Evolutionary conservation across 1,284 basidiomycete genomes (phyloP), one percentile per base, ranked within the genome.

Genomic region (Ganoderma lingzhi): DNA sequence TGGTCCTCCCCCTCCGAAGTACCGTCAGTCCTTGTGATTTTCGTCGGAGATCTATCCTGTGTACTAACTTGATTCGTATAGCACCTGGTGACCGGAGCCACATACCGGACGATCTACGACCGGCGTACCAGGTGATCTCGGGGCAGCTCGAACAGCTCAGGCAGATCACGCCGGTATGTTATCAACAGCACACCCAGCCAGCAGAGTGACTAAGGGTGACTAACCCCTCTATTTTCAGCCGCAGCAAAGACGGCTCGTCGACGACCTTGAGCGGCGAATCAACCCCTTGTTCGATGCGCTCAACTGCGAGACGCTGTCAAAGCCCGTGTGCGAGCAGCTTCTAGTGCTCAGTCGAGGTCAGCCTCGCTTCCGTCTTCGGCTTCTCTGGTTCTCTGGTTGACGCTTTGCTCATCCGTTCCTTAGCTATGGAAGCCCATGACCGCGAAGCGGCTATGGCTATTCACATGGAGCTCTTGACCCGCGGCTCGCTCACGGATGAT

Each of bases 21-120:
- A 97, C 82, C 95, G 96, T 96, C 76, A 81, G 93, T 92, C 5
- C 35, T 55, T 44, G 66, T 56, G 62, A 23, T 60, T 37, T 28
- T 41, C 58, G 9, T 28, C 23, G 23, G 28, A 28, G 48, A 28
- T 28, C 48, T 51, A 51, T 51, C 23, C 10, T 5, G 3, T 51
- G 48, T 51, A 51, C 23, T 70, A 41, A 70, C 44, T 66, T 68
- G 62, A 63, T 19, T 73, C n/a, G 68, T 68, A 10, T 77, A 97
- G 95, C 96, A 41, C 86, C 91, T 55, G 97, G 97, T 68, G 97
- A 99, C 80, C 88, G 96, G 44, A 90, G 88, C 39, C 97, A 98
- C 81, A 97, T 99, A 69, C 92, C 96, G 4, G 90, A 92, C 10
- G 82, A 85, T 48, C 86, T 89, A 53, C 82, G 84, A 73, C 90